Evolutionary conservation across 2,329 filamentous ascomycete genomes (phyloP).

Genomic region (Dendrostoma leiphaemia): DNA sequence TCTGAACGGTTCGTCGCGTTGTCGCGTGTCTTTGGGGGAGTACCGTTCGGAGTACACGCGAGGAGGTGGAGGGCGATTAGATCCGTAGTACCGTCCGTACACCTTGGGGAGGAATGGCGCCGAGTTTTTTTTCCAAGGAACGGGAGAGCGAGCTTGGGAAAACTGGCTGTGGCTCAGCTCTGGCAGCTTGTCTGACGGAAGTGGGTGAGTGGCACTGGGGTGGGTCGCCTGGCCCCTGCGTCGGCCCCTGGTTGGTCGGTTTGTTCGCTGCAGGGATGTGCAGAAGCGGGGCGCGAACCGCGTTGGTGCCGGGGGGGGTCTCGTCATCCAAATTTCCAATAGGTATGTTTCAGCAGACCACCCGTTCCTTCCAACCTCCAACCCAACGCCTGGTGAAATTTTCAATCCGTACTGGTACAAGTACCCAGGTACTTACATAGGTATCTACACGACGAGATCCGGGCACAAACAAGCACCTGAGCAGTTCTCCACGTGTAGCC

Average conservation of each 20-base stretch:
- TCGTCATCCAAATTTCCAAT: background rate
- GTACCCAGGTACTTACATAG: no score
- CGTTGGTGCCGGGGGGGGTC: background rate
- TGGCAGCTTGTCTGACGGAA: no score
- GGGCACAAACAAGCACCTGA: no score
- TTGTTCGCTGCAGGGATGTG: background rate
- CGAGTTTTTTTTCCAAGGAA: conserved; percentile 12
- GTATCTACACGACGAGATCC: no score
- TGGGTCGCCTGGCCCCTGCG: background rate
- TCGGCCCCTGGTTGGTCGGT: background rate
- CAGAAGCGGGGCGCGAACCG: background rate
- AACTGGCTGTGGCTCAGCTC: background rate
- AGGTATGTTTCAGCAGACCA: background rate
- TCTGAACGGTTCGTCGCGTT: background rate
- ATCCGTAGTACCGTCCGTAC: conserved; percentile 6
- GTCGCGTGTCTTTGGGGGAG: background rate
- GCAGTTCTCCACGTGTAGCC: no score
- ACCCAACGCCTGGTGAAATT: no score
- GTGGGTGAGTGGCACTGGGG: background rate
- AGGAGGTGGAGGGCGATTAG: conserved; percentile 2
- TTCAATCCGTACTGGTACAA: no score
- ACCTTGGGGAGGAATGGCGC: conserved; percentile 10
- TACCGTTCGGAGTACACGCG: no score
- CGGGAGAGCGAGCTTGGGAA: background rate
- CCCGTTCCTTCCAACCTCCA: no score